Percentiles rank a stretch among this genome's conserved stretches.
Evolutionary conservation across 768 basidiomycete genomes (phyloP).

Genomic region (Hortiboletus campestris): DNA sequence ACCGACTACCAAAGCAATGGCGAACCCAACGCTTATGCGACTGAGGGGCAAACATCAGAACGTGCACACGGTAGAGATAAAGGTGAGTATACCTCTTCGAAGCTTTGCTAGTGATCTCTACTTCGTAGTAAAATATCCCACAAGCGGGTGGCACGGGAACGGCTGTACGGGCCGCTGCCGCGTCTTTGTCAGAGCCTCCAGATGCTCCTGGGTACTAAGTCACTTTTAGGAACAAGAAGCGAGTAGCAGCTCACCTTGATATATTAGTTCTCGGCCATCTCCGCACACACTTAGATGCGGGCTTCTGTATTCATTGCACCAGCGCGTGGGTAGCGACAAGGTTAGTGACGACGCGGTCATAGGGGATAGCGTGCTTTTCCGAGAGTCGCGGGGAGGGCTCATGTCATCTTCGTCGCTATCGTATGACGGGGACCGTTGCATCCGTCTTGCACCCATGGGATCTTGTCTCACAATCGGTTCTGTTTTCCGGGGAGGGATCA

Average conservation of each 20-base stretch:
- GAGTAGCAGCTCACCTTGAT: slow-evolving; percentile 49
- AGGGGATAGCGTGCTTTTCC: slow-evolving; percentile 23
- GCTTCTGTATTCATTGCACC: slow-evolving; percentile 70
- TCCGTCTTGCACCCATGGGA: slow-evolving; percentile 15
- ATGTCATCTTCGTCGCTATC: slow-evolving; percentile 73
- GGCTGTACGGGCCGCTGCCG: slow-evolving; percentile 77
- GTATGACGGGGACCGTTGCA: slow-evolving; percentile 40
- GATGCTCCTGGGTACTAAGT: slow-evolving; percentile 42
- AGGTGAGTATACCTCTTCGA: slow-evolving; percentile 63
- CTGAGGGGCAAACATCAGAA: slow-evolving; percentile 36
- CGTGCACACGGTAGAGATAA: not conserved
- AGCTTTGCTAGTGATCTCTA: slow-evolving; percentile 76
- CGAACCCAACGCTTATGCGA: slow-evolving; percentile 80
- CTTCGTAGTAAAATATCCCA: slow-evolving; percentile 95
- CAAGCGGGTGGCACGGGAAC: slow-evolving; percentile 78
- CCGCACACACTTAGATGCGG: slow-evolving; percentile 55
- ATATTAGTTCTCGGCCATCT: slow-evolving; percentile 74
- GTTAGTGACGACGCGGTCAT: slow-evolving; percentile 34
- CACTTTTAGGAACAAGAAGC: not conserved
- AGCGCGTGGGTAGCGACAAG: slow-evolving; percentile 69
- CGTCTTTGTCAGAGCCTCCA: slow-evolving; percentile 70
- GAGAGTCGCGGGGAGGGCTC: slow-evolving; percentile 46
- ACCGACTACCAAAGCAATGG: slow-evolving; percentile 2
- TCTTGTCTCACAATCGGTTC: slow-evolving; percentile 31
- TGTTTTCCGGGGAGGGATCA: slow-evolving; percentile 38